phyloP scores from a whole-genome alignment of 306 rosid species.

The Urtica urens region DNA sequence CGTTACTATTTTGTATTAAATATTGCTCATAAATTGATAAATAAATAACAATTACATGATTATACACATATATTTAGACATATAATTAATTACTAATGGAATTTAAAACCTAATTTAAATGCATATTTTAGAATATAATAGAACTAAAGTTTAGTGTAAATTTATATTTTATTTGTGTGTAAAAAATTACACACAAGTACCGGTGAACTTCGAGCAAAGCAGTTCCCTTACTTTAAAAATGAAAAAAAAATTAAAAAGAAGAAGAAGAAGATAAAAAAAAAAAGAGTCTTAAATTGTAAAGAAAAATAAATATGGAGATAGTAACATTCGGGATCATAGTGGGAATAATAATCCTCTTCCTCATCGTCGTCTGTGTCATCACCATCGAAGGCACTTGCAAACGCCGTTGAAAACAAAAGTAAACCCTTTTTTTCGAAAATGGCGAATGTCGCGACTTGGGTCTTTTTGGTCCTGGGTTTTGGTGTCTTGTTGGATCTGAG shows the following conservation, averaged over 20 bases:
- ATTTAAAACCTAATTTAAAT: no score
- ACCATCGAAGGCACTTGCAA: constrained; percentile 77
- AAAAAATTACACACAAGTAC: no score
- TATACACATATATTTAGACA: no score
- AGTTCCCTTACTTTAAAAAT: neutral
- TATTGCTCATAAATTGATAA: no score
- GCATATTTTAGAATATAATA: no score
- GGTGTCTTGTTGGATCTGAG: constrained; percentile 1
- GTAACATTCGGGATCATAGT: constrained; percentile 70
- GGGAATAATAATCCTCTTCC: constrained; percentile 60
- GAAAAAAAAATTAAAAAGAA: neutral
- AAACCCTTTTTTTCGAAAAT: neutral
- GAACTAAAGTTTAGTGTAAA: no score
- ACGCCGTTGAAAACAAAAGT: constrained; percentile 16
- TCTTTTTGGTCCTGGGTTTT: constrained; percentile 18
- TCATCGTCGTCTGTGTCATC: constrained; percentile 48
- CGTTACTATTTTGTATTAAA: no score
- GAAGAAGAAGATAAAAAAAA: neutral
- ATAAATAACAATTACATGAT: no score
- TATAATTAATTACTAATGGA: no score
- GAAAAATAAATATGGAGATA: constrained; percentile 37
- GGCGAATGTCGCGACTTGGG: constrained; percentile 13
- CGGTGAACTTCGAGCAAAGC: no score
- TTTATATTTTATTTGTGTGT: no score
- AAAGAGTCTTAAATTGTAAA: neutral